Conservation (phyloP, 2,329 filamentous ascomycete genomes). For the Penicillium capsulatum region DNA sequence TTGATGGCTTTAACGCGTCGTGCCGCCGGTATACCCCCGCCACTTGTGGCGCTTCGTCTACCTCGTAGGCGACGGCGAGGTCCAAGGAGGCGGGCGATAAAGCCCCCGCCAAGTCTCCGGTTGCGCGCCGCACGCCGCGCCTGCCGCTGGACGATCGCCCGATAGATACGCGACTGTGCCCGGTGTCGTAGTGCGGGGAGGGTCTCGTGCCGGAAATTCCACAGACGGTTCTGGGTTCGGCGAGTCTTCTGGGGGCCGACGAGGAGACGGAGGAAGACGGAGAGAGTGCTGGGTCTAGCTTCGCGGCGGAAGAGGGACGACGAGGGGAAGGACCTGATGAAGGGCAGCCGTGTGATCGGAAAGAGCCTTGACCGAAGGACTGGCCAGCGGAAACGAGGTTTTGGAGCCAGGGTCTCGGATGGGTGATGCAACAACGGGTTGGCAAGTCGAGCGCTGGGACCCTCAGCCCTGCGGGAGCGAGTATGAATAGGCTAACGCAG, state of each 20-base stretch:
- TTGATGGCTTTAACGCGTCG: conserved; percentile 13
- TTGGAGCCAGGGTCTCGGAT: conserved; percentile 26
- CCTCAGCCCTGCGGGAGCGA: neutral
- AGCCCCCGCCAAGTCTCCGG: conserved; percentile 28
- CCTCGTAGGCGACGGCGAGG: conserved; percentile 20
- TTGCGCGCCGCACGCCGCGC: conserved; percentile 48
- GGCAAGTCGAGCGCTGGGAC: too few relatives aligned
- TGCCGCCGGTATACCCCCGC: conserved; percentile 1
- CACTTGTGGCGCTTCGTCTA: conserved; percentile 7
- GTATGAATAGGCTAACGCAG: conserved; percentile 1
- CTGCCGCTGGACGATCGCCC: conserved; percentile 65
- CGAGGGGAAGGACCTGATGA: conserved; percentile 13
- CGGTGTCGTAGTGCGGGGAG: conserved; percentile 66
- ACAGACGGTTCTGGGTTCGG: conserved; percentile 62
- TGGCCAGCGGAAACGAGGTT: conserved; percentile 21
- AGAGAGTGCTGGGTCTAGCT: conserved; percentile 26
- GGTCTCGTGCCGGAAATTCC: conserved; percentile 69
- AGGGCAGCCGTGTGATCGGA: conserved; percentile 14
- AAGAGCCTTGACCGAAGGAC: conserved; percentile 16
- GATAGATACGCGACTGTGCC: conserved; percentile 72
- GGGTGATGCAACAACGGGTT: too few relatives aligned
- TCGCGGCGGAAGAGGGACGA: conserved; percentile 11
- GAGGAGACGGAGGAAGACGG: conserved; percentile 53
- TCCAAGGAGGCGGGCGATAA: conserved; percentile 27
- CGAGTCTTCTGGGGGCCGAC: conserved; percentile 64